Base-by-base conservation (phyloP, 352 stramenopile species). In the Hyaloperonospora brassicae region DNA sequence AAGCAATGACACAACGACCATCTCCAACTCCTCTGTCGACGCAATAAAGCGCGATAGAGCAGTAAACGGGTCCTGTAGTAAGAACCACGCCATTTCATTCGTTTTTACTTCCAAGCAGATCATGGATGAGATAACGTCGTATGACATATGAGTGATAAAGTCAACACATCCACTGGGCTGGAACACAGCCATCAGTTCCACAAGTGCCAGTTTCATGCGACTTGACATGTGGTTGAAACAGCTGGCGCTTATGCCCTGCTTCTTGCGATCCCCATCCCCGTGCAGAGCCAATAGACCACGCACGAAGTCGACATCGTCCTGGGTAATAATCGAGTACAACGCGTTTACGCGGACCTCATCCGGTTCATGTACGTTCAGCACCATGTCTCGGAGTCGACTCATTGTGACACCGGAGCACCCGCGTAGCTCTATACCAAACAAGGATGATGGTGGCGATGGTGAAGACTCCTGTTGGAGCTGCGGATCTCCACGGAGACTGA, bases 51-150 rank as follows among this genome's bases (percentile, higher is more conserved):
- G 72, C 13, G 82, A 84, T 7, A 89, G 52, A 36, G 69, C 80
- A 6, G 76, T 86, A 50, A 93, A 89, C 11, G 80, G 79, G 34
- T 90, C 79, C 57, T 89, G 77, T 13, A 93, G 61, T 17, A 90
- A 62, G 43, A 87, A 86, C 79, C 79, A 89, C 40, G 82, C 76
- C 52, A 86, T 73, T 42, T 93, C 82, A 53, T 93, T 93, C 34
- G 74, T 79, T 53, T 87, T 86, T 31, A 82, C 75, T 66, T 93
- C 82, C 5, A 89, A 51, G 35, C 74, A 86, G 50, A 90, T 74
- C 41, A 93, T 84, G n/a, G 75, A 84, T 0, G 79, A 86, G n/a
- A 89, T 85, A 38, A 93, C 62, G 35, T 90, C 82, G 59, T 89
- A 87, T 13, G 70, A 82, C 47, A 73, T 77, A 7, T 76, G 52